A percentile compares a stretch with the other conserved stretches of the same genome.
Evolutionary conservation across 768 basidiomycete species (phyloP).

Genomic region (Hygrophorus pudorinus): DNA sequence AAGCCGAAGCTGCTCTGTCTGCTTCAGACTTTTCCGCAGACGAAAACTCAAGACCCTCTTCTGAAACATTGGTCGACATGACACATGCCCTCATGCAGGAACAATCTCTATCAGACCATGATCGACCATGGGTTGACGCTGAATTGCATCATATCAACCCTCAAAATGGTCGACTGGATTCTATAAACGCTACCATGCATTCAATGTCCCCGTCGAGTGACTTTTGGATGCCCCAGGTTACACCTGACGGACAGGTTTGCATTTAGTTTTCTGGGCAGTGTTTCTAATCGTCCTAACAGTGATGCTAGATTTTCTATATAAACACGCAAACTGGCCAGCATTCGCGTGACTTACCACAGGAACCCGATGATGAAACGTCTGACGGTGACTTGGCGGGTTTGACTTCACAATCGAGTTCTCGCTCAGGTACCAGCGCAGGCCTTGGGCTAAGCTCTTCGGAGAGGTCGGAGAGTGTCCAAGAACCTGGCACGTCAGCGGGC

Average conservation of each 20-base stretch:
- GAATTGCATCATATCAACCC: slow-evolving; percentile 23
- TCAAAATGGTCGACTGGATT: slow-evolving; percentile 24
- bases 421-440: slow-evolving; percentile 43
- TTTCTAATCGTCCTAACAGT: slow-evolving; percentile 1
- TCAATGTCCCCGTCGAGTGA: slow-evolving; percentile 47
- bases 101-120: slow-evolving; percentile 22
- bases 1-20: slow-evolving; percentile 59
- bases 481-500: slow-evolving; percentile 29
- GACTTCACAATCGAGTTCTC: slow-evolving; percentile 46
- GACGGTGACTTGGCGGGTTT: slow-evolving; percentile 55
- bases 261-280: slow-evolving; percentile 2
- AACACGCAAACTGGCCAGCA: slow-evolving; percentile 83
- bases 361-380: slow-evolving; percentile 53
- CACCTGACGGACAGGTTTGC: slow-evolving; percentile 72
- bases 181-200: slow-evolving; percentile 19
- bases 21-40: slow-evolving; percentile 31
- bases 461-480: slow-evolving; percentile 25
- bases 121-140: slow-evolving; percentile 52
- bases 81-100: slow-evolving; percentile 33
- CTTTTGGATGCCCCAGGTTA: slow-evolving; percentile 88
- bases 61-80: slow-evolving; percentile 35
- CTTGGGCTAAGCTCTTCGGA: slow-evolving; percentile 34
- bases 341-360: slow-evolving; percentile 75
- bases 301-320: slow-evolving; percentile 79
- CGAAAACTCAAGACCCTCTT: not conserved